Conservation (phyloP, 768 basidiomycete species). For the Myochromella boudieri region DNA sequence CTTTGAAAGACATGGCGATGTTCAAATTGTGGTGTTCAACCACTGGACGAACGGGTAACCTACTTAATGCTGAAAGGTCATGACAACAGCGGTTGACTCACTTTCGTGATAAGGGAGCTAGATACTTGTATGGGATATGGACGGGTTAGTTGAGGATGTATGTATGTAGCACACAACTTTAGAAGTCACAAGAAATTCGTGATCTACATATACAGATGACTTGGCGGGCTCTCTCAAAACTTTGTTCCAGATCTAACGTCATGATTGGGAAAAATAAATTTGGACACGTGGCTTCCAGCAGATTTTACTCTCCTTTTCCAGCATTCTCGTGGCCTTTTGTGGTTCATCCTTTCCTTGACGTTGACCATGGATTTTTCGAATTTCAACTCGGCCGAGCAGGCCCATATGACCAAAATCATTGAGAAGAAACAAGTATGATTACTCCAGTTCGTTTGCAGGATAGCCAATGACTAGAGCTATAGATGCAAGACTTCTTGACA, state of each 20-base stretch:
- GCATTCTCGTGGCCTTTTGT: too few species aligned
- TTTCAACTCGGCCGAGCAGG: slow-evolving; percentile 89
- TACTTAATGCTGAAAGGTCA: not conserved
- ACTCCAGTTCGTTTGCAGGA: not conserved
- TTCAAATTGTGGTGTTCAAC: slow-evolving; percentile 36
- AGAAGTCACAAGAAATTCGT: too few species aligned
- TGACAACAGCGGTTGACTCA: slow-evolving; percentile 2
- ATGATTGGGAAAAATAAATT: not conserved
- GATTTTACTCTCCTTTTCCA: too few species aligned
- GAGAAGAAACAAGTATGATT: slow-evolving; percentile 90
- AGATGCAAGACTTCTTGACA: slow-evolving; percentile 99
- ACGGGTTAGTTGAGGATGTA: too few species aligned
- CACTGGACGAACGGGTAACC: slow-evolving; percentile 30
- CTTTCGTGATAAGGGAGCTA: too few species aligned
- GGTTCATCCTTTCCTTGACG: slow-evolving; percentile 8
- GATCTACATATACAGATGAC: too few species aligned
- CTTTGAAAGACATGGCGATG: slow-evolving; percentile 76
- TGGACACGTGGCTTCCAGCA: slow-evolving; percentile 9
- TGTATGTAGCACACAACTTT: too few species aligned
- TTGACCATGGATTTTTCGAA: slow-evolving; percentile 84
- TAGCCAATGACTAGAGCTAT: slow-evolving; percentile 11
- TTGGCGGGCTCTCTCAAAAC: too few species aligned
- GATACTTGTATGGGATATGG: too few species aligned
- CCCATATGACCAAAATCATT: slow-evolving; percentile 92
- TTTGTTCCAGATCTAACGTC: not conserved